phyloP scores from a whole-genome alignment of 176 grass and related monocot species.

The Aegilops longissima region DNA sequence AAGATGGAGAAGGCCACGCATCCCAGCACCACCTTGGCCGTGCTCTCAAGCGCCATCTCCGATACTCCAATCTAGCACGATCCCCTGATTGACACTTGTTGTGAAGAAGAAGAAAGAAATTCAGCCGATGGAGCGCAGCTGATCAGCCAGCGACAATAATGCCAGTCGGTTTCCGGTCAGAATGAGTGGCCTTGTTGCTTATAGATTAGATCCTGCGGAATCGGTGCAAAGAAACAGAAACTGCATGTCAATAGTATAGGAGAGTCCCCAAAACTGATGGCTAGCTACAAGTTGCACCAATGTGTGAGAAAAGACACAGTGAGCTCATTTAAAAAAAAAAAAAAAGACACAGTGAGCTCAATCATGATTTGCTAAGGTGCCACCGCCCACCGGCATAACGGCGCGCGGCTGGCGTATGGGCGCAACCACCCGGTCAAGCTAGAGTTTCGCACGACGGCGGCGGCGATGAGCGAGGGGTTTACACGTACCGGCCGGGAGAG shows the following conservation, averaged over 20 bases:
- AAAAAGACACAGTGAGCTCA: too few species aligned
- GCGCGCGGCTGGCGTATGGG: not conserved
- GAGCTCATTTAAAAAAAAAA: too few species aligned
- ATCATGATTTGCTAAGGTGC: not conserved
- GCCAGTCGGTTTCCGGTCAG: not conserved
- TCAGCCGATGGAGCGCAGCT: not conserved
- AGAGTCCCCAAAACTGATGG: too few species aligned
- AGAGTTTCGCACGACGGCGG: not conserved
- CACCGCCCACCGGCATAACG: not conserved
- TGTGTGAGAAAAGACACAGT: too few species aligned
- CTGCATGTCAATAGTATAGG: not conserved
- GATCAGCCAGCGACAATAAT: not conserved
- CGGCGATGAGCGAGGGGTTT: not conserved
- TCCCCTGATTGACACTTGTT: too few species aligned
- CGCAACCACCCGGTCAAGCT: not conserved
- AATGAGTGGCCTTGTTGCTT: too few species aligned
- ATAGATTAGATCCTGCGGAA: slow-evolving; percentile 41
- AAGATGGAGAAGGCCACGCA: slow-evolving; percentile 86
- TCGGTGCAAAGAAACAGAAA: slow-evolving; percentile 16
- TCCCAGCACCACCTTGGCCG: slow-evolving; percentile 76
- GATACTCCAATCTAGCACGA: not conserved
- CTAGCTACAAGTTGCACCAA: too few species aligned
- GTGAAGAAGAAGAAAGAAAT: not conserved
- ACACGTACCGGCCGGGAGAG: not conserved
- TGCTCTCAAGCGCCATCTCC: slow-evolving; percentile 60